Evolutionary conservation across 345 rosid species (phyloP).

Genomic region (Murraya paniculata): DNA sequence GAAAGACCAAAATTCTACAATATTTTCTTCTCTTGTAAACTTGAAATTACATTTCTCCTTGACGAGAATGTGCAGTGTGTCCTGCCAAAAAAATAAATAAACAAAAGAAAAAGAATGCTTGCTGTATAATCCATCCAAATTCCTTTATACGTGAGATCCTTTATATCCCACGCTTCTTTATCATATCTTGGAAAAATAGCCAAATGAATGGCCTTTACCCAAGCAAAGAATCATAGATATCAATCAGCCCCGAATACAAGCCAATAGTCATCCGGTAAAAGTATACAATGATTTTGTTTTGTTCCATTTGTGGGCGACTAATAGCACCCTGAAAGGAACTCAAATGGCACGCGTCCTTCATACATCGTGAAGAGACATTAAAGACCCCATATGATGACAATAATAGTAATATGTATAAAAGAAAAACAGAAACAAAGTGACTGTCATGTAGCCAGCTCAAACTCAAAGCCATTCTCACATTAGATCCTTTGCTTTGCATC

Average conservation of each 20-base stretch:
- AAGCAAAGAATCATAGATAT: not conserved
- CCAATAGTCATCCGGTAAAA: not conserved
- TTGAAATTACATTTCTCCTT: too few relatives aligned
- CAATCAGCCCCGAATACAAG: not conserved
- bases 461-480: not conserved
- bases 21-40: too few relatives aligned
- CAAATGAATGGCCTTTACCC: not conserved
- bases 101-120: too few relatives aligned
- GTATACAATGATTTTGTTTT: not conserved
- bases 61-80: too few relatives aligned
- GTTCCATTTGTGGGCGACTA: too few relatives aligned
- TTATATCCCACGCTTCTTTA: not conserved
- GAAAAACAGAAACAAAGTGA: constrained; percentile 11
- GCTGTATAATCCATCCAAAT: too few relatives aligned
- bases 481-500: constrained; percentile 23
- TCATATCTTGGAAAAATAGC: not conserved
- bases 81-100: too few relatives aligned
- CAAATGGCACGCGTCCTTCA: not conserved
- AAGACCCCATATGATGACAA: not conserved
- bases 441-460: not conserved
- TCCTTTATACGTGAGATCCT: too few relatives aligned
- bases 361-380: not conserved
- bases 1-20: not conserved
- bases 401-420: not conserved
- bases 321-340: too few relatives aligned